Evolutionary conservation across 2,329 filamentous ascomycete species (phyloP).

Genomic region (Taxawa tesnikishii): DNA sequence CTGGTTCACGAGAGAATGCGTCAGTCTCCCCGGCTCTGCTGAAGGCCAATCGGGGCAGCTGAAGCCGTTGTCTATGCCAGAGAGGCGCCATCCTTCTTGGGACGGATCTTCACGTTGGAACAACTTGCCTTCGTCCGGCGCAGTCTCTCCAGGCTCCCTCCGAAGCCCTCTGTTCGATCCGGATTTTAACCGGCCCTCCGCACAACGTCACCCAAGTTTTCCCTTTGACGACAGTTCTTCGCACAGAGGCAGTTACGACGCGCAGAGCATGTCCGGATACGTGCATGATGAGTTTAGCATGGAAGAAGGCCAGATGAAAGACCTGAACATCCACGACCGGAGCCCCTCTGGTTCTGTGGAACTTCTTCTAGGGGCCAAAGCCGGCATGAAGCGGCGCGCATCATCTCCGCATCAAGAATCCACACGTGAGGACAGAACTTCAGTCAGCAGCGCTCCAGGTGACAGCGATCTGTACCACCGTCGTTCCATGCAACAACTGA

Average conservation of each 20-base stretch:
- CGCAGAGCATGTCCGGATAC: constrained; percentile 42
- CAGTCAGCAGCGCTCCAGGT: constrained; percentile 26
- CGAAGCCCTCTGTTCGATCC: constrained; percentile 27
- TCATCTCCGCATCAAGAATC: constrained; percentile 50
- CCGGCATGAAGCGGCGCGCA: constrained; percentile 51
- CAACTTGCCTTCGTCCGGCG: constrained; percentile 24
- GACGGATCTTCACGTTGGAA: constrained; percentile 26
- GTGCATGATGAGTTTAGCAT: constrained; percentile 36
- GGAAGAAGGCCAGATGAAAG: constrained; percentile 40
- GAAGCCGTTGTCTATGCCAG: constrained; percentile 32
- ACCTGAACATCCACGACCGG: constrained; percentile 42
- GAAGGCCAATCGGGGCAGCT: constrained; percentile 30
- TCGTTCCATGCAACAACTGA: constrained; percentile 43
- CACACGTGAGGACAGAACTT: constrained; percentile 31
- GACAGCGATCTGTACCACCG: constrained; percentile 39
- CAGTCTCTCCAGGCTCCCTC: constrained; percentile 31
- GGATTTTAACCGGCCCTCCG: constrained; percentile 13
- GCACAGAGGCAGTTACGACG: constrained; percentile 51
- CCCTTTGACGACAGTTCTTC: constrained; percentile 33
- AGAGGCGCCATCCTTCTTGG: constrained; percentile 23
- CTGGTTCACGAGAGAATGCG: constrained; percentile 16
- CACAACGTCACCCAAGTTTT: constrained; percentile 26
- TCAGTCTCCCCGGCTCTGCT: constrained; percentile 23
- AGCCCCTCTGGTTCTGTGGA: constrained; percentile 33
- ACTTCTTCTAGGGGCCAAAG: constrained; percentile 29